phyloP scores from a whole-genome alignment of 495 filamentous ascomycete species.

The Hypoxylon subgilvum region DNA sequence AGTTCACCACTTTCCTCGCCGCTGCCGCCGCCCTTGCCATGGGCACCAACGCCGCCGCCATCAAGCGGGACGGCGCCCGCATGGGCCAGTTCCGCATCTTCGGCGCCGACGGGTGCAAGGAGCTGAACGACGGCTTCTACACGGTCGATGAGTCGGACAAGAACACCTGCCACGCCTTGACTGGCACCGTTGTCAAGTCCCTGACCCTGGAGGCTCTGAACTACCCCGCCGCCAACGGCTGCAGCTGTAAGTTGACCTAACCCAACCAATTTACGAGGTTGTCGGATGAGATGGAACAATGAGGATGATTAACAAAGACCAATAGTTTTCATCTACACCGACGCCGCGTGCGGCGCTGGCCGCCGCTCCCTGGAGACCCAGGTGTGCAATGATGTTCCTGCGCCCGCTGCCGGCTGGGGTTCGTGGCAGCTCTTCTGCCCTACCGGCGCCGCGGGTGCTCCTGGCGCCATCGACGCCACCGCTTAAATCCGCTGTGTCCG shows the following conservation, averaged over 20 bases:
- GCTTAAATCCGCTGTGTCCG: too few species aligned
- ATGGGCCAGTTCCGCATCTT: slow-evolving; percentile 41
- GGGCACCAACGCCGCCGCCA: slow-evolving; percentile 26
- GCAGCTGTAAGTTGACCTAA: slow-evolving; percentile 29
- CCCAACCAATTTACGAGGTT: neutral
- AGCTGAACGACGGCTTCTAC: slow-evolving; percentile 40
- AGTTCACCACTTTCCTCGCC: slow-evolving; percentile 36
- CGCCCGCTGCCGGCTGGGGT: slow-evolving; percentile 4
- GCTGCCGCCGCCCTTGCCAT: slow-evolving; percentile 26
- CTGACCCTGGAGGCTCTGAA: slow-evolving; percentile 22
- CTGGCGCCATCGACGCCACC: too few species aligned
- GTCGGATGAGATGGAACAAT: neutral
- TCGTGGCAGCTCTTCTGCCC: slow-evolving; percentile 31
- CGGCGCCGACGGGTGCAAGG: slow-evolving; percentile 28
- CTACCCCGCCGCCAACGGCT: slow-evolving; percentile 21
- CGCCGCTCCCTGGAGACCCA: neutral
- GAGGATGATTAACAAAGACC: neutral
- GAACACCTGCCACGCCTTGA: slow-evolving; percentile 29
- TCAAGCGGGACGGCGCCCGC: slow-evolving; percentile 31
- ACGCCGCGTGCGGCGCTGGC: slow-evolving; percentile 20
- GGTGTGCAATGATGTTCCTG: slow-evolving; percentile 11
- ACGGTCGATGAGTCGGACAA: slow-evolving; percentile 35
- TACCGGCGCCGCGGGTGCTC: neutral
- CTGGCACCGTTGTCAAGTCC: slow-evolving; percentile 10
- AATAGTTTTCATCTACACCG: slow-evolving; percentile 35